These are phyloP conservation scores for Alopecurus myosuroides DNA, from an alignment of 176 grass and related monocot genomes.

Conservation along the genomic window DNA sequence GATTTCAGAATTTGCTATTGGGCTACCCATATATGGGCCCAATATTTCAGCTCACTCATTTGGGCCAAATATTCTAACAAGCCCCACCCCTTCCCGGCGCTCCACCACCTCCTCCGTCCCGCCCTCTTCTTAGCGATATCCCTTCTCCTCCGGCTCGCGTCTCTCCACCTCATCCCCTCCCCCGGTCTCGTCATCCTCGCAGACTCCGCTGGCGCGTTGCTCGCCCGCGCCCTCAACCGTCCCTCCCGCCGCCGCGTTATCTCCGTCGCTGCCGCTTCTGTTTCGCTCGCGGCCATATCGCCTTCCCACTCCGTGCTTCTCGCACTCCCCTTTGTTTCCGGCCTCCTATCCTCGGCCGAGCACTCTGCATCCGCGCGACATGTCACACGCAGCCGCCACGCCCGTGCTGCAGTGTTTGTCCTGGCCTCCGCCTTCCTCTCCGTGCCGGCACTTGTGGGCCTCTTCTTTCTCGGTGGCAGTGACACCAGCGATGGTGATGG, in stretches of 20 bases:
- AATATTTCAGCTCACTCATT: no score
- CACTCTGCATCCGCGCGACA: constrained; percentile 32
- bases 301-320: constrained; percentile 36
- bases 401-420: constrained; percentile 48
- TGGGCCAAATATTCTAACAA: no score
- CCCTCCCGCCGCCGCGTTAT: constrained; percentile 36
- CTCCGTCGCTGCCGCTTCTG: constrained; percentile 40
- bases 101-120: constrained; percentile 33
- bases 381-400: constrained; percentile 43
- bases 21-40: no score
- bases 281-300: constrained; percentile 38
- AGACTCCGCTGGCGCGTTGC: constrained; percentile 59
- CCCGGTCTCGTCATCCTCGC: constrained; percentile 64
- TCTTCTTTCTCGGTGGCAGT: constrained; percentile 26
- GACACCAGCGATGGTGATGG: not conserved
- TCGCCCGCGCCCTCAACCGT: constrained; percentile 54
- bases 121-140: constrained; percentile 48
- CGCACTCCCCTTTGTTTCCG: constrained; percentile 46
- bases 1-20: no score
- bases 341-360: constrained; percentile 62
- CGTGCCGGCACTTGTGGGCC: constrained; percentile 45
- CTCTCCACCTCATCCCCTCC: constrained; percentile 55
- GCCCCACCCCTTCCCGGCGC: constrained; percentile 36
- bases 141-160: constrained; percentile 50
- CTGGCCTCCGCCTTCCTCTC: constrained; percentile 56